These are phyloP conservation scores for Sporothrix luriei DNA, from an alignment of 2,329 filamentous ascomycete genomes.

Conservation along the genomic window DNA sequence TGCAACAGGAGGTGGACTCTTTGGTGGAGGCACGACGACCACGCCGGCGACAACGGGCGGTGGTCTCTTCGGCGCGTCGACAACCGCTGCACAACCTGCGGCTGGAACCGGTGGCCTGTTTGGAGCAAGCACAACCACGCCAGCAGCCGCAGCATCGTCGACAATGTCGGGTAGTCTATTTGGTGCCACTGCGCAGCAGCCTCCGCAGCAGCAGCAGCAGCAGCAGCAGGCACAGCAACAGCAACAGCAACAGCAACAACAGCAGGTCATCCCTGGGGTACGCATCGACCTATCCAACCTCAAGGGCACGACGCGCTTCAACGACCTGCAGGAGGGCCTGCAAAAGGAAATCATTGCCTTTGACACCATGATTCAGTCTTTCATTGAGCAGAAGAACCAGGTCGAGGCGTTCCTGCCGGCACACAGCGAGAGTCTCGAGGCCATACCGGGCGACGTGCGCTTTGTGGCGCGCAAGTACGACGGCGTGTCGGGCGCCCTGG, in stretches of 20 bases:
- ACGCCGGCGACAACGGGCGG: constrained; percentile 1
- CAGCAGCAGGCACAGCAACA: constrained; percentile 46
- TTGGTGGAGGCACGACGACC: constrained; percentile 17
- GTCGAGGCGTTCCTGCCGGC: constrained; percentile 68
- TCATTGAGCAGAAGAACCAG: constrained; percentile 76
- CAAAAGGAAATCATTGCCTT: constrained; percentile 76
- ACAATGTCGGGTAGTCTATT: constrained; percentile 29
- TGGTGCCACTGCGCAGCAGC: constrained; percentile 28
- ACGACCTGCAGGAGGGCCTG: constrained; percentile 80
- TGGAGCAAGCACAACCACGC: constrained; percentile 32
- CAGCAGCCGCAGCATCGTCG: constrained; percentile 11
- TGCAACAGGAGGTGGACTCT: neutral
- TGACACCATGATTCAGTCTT: constrained; percentile 77
- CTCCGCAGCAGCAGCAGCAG: constrained; percentile 32
- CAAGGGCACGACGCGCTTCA: constrained; percentile 85
- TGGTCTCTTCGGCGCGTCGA: constrained; percentile 42
- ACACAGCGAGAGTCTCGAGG: constrained; percentile 48
- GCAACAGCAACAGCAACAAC: constrained; percentile 51
- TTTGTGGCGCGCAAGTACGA: constrained; percentile 52
- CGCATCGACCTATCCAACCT: constrained; percentile 78
- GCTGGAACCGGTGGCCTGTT: constrained; percentile 37
- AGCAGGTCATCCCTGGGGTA: constrained; percentile 67
- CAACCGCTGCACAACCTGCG: constrained; percentile 33
- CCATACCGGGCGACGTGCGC: constrained; percentile 49
- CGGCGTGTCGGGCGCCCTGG: constrained; percentile 48